Base-by-base conservation (phyloP, 768 basidiomycete species). In the Boletus huronensis region DNA sequence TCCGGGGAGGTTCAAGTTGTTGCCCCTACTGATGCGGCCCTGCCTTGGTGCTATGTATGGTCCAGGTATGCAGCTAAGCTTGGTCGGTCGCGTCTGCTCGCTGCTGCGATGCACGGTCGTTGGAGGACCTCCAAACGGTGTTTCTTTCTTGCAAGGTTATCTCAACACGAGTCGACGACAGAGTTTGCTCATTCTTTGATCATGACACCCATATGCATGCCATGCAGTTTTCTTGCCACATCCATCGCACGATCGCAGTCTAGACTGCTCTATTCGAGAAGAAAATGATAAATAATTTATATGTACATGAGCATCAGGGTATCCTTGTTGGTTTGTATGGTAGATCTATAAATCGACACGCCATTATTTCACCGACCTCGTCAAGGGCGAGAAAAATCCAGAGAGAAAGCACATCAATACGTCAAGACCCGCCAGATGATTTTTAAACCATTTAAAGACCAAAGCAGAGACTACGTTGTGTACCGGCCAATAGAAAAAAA, bases 321-420 rank as follows among this genome's bases (percentile, higher is more conserved):
- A 45, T 28, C 14, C 21, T n/a, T 25, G 31, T 17, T 26, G 29
- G 11, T 16, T 23, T 56, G 38, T 25, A 45, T 14, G 14, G 45
- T 38, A 56, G 23, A 41, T 51, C 52, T 36, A 26, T 36, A 32
- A 21, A 29, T 34, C n/a, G 49, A 46, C 29, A 40, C 28, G 25
- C 50, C 8, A 51, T 13, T 34, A 62, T 50, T 36, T 50, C 54
- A 48, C 41, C 54, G 8, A 46, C 47, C 10, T 50, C 47, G 38
- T 62, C 39, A 39, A 62, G 52, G 50, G 29, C 13, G 23, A 25
- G 11, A 14, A 31, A 31, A 34, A 43, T 44, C 46, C 10, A 25
- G 42, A n/a, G 17, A 53, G 52, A 43, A 23, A 51, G 52, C 36
- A 32, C 46, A 38, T 48, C 36, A 26, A 50, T 6, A 36, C 19